Percentiles rank a stretch among this genome's conserved stretches.
Conservation (phyloP, 2,329 filamentous ascomycete species). For the Clarireedia homoeocarpa region DNA sequence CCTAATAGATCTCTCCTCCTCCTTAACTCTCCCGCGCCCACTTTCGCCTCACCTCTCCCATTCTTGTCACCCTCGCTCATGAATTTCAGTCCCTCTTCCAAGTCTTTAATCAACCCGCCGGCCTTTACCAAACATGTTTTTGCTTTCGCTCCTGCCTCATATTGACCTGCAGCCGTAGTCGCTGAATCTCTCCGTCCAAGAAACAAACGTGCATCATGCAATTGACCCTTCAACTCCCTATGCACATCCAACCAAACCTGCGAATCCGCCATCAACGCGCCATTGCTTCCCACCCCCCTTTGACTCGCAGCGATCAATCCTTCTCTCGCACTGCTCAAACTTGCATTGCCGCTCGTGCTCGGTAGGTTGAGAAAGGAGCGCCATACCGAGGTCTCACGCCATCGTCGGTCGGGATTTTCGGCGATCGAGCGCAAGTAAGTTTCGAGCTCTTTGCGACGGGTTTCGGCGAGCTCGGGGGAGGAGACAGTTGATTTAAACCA, state of each 20-base stretch:
- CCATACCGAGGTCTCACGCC: slow-evolving; percentile 68
- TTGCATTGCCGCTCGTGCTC: slow-evolving; percentile 33
- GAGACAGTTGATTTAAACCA: slow-evolving; percentile 70
- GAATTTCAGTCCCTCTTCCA: slow-evolving; percentile 57
- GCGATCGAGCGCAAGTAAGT: slow-evolving; percentile 66
- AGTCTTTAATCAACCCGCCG: slow-evolving; percentile 51
- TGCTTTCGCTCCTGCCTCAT: slow-evolving; percentile 64
- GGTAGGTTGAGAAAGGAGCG: slow-evolving; percentile 66
- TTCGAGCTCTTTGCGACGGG: slow-evolving; percentile 61
- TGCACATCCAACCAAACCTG: slow-evolving; percentile 69
- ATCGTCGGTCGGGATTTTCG: slow-evolving; percentile 63
- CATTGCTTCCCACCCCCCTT: slow-evolving; percentile 16
- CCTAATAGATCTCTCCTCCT: slow-evolving; percentile 63
- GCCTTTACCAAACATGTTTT: slow-evolving; percentile 67
- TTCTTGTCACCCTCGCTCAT: slow-evolving; percentile 42
- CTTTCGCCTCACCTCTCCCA: slow-evolving; percentile 23
- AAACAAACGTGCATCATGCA: slow-evolving; percentile 59
- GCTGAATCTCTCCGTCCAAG: slow-evolving; percentile 63
- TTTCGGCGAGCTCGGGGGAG: slow-evolving; percentile 61
- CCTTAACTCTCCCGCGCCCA: slow-evolving; percentile 70
- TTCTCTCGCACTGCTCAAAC: slow-evolving; percentile 22
- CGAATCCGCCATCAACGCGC: slow-evolving; percentile 25
- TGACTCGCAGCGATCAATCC: slow-evolving; percentile 25
- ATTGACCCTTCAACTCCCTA: slow-evolving; percentile 60
- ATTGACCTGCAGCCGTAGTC: slow-evolving; percentile 41